Conservation (phyloP, 208 protist species). For the Trypanosoma platydactyli region DNA sequence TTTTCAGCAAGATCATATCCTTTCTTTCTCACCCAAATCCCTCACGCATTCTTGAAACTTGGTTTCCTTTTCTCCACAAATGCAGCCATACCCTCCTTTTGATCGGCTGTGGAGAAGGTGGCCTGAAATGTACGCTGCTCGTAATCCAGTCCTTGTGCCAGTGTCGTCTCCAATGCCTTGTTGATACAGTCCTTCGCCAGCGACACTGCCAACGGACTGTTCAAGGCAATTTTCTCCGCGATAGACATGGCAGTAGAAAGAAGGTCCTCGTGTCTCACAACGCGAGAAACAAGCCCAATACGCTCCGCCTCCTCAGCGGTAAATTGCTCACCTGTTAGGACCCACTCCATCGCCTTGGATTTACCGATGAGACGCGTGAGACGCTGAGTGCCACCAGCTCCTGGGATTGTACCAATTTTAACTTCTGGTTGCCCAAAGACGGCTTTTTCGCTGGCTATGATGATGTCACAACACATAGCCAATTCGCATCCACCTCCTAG, state of each 20-base stretch:
- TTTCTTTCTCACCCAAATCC: conserved; percentile 23
- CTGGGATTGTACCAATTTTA: conserved; percentile 93
- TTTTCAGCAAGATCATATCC: not conserved
- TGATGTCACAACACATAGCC: conserved; percentile 91
- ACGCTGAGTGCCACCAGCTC: conserved; percentile 92
- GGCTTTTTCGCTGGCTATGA: conserved; percentile 79
- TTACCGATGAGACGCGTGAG: conserved; percentile 91
- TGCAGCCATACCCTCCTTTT: conserved; percentile 91
- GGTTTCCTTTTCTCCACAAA: conserved; percentile 93
- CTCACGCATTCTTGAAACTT: conserved; percentile 81
- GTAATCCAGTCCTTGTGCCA: conserved; percentile 73
- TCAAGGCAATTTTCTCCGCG: conserved; percentile 65
- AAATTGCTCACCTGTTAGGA: conserved; percentile 86
- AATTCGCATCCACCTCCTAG: conserved; percentile 93
- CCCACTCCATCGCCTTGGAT: conserved; percentile 92
- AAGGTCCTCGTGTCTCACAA: conserved; percentile 77
- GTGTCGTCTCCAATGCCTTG: conserved; percentile 77
- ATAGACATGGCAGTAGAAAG: conserved; percentile 58
- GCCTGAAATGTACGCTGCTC: conserved; percentile 87
- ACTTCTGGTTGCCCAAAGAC: conserved; percentile 93
- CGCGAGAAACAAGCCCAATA: conserved; percentile 82
- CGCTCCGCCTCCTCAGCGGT: conserved; percentile 77
- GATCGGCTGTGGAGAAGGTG: conserved; percentile 91
- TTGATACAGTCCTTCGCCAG: conserved; percentile 91
- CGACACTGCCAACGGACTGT: conserved; percentile 83